A percentile compares a stretch with the other conserved stretches of the same genome.
Evolutionary conservation across 2,329 filamentous ascomycete species (phyloP).

Genomic region (Chaetomium sp.): DNA sequence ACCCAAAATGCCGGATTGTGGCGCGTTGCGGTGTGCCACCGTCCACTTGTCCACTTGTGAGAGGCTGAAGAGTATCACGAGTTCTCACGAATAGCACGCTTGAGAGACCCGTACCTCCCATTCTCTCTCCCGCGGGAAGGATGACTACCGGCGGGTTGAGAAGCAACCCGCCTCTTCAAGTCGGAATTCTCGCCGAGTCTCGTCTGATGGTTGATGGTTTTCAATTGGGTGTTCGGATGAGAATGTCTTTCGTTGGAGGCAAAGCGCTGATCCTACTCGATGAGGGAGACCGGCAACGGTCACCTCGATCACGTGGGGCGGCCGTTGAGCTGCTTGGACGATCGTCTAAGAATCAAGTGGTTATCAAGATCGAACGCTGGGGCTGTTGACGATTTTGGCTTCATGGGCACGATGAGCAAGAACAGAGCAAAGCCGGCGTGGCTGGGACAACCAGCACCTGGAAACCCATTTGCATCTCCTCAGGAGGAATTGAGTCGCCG

Average conservation of each 20-base stretch:
- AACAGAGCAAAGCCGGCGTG: not conserved
- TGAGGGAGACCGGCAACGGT: not conserved
- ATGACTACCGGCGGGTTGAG: not conserved
- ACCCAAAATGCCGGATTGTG: constrained; percentile 24
- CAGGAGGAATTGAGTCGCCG: not conserved
- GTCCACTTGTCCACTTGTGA: constrained; percentile 39
- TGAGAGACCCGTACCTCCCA: not conserved
- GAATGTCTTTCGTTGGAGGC: not conserved
- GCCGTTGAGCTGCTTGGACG: not conserved
- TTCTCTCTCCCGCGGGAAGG: not conserved
- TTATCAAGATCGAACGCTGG: not conserved
- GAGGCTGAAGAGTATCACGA: constrained; percentile 30
- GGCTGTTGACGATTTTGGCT: not conserved
- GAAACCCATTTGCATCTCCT: not conserved
- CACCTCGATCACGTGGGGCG: not conserved
- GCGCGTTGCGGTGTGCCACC: constrained; percentile 28
- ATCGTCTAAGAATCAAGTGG: not conserved
- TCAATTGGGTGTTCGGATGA: not conserved
- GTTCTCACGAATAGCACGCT: not conserved
- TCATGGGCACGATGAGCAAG: not conserved
- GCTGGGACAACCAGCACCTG: too few relatives aligned
- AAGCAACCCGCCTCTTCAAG: not conserved
- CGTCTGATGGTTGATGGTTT: constrained; percentile 3
- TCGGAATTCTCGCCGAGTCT: not conserved
- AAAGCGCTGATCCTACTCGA: constrained; percentile 1